Evolutionary conservation across 2,329 filamentous ascomycete genomes (phyloP).

Genomic region (Cladophialophora immunda): DNA sequence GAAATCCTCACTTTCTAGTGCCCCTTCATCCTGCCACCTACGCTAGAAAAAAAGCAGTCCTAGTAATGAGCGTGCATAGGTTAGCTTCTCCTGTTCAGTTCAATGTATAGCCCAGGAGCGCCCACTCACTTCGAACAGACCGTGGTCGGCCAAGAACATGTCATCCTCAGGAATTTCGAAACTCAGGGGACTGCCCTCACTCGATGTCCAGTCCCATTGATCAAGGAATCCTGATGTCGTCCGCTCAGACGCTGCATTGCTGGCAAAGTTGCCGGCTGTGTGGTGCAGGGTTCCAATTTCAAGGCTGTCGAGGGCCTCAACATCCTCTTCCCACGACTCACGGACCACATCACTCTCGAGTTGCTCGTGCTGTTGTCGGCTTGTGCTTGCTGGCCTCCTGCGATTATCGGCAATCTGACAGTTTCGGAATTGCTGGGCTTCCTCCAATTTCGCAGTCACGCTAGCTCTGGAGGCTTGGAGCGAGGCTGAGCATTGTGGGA

Average conservation of each 20-base stretch:
- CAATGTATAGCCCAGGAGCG: background rate
- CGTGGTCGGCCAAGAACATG: constrained; percentile 1
- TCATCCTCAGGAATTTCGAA: background rate
- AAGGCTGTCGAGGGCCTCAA: background rate
- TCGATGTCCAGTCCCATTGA: constrained; percentile 5
- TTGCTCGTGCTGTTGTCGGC: background rate
- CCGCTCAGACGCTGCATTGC: background rate
- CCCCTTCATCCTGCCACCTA: background rate
- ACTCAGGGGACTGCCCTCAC: background rate
- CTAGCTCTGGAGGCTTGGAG: background rate
- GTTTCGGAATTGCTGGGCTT: background rate
- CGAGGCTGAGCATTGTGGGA: constrained; percentile 8
- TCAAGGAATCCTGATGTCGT: background rate
- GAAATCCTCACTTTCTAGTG: background rate
- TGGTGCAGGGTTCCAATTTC: background rate
- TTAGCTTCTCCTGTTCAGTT: too few relatives aligned
- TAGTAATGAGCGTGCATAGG: background rate
- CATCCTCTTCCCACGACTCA: background rate
- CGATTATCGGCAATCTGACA: background rate
- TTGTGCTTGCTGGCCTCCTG: too few relatives aligned
- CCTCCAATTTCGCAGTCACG: background rate
- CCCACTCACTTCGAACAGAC: background rate
- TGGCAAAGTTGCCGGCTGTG: background rate
- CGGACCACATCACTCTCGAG: background rate
- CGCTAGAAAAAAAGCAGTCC: constrained; percentile 11